Evolutionary conservation across 306 rosid genomes (phyloP).

Genomic region (Pyrus betulifolia): DNA sequence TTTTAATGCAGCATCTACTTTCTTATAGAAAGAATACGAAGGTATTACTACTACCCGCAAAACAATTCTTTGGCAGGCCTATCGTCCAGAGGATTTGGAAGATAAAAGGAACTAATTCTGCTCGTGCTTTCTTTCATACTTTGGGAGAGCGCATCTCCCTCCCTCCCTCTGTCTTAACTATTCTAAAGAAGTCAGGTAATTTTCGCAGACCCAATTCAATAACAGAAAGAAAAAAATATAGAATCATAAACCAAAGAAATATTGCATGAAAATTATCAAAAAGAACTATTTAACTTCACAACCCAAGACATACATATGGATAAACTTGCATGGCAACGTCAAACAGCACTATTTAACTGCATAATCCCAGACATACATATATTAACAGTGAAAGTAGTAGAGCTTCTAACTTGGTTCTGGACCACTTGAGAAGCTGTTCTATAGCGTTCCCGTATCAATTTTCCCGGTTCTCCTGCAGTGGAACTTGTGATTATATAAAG

Average conservation of each 20-base stretch:
- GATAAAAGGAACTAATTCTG: not conserved
- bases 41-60: not conserved
- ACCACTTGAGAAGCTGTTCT: slow-evolving; percentile 96
- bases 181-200: not conserved
- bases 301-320: slow-evolving; percentile 55
- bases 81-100: not conserved
- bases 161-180: not conserved
- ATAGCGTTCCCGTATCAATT: slow-evolving; percentile 84
- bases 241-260: not conserved
- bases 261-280: slow-evolving; percentile 7
- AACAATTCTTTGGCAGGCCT: not conserved
- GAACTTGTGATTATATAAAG: not conserved
- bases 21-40: not conserved
- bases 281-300: slow-evolving; percentile 27
- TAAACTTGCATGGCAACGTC: not conserved
- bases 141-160: not conserved
- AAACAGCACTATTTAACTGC: slow-evolving; percentile 26
- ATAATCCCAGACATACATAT: slow-evolving; percentile 59
- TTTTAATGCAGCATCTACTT: not conserved
- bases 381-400: slow-evolving; percentile 51
- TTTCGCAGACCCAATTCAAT: not conserved
- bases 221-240: not conserved
- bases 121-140: not conserved
- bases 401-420: slow-evolving; percentile 97
- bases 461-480: slow-evolving; percentile 86